phyloP scores from a whole-genome alignment of 2,329 filamentous ascomycete genomes.

The Ophiostoma fasciatum region DNA sequence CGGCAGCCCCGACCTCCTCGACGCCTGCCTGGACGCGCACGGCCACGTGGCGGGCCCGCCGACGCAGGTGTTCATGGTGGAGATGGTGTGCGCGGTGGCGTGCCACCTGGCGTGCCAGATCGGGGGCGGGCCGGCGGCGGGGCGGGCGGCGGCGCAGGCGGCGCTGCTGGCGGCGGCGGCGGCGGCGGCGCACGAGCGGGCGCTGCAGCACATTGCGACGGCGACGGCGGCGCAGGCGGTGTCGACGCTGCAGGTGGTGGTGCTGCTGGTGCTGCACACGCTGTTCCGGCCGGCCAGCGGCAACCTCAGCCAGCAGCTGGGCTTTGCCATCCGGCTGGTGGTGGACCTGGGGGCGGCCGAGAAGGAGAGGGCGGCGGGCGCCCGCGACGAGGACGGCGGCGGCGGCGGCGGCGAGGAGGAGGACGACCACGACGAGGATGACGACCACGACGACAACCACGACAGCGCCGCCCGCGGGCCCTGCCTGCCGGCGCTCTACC shows the following conservation, averaged over 20 bases:
- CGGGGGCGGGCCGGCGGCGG: not conserved
- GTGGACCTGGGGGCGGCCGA: conserved; percentile 1
- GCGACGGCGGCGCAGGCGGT: conserved; percentile 1
- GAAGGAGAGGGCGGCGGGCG: not conserved
- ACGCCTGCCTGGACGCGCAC: not conserved
- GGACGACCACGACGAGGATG: not conserved
- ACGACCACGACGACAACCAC: too few relatives aligned
- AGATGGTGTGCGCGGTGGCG: conserved; percentile 3
- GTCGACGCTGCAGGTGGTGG: conserved; percentile 4
- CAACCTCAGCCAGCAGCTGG: conserved; percentile 4
- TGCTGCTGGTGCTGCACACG: conserved; percentile 2
- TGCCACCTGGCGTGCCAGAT: not conserved
- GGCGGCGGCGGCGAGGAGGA: too few relatives aligned
- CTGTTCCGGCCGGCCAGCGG: conserved; percentile 2
- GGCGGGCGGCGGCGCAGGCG: too few relatives aligned
- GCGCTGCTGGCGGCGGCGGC: not conserved
- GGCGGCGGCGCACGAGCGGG: not conserved
- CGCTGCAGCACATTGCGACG: not conserved
- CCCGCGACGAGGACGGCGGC: too few relatives aligned
- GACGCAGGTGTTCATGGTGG: not conserved
- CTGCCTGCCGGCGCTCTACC: not conserved
- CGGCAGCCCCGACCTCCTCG: too few relatives aligned
- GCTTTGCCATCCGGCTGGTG: conserved; percentile 4
- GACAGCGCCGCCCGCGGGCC: too few relatives aligned
- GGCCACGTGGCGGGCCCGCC: not conserved